These are phyloP conservation scores for Phytophthora gonapodyides DNA, from an alignment of 352 stramenopile species.

Conservation along the genomic window DNA sequence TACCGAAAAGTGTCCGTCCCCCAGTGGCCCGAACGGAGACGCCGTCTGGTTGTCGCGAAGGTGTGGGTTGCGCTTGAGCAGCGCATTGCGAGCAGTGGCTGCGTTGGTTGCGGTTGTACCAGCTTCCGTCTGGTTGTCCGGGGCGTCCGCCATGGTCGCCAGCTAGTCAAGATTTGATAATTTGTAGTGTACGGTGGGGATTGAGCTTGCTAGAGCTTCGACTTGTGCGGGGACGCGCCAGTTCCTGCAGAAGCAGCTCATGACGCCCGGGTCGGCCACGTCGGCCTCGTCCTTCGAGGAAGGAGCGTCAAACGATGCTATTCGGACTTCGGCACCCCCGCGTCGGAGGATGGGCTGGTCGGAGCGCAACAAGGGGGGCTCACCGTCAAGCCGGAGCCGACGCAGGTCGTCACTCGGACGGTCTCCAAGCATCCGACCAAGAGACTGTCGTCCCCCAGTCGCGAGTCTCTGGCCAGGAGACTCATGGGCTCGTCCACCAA, in stretches of 20 bases:
- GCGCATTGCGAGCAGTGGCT: constrained; percentile 1
- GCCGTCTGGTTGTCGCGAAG: constrained; percentile 11
- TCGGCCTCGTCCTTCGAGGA: constrained; percentile 47
- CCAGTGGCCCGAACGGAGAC: constrained; percentile 30
- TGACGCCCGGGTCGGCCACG: constrained; percentile 39
- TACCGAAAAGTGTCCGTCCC: constrained; percentile 36
- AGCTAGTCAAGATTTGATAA: constrained; percentile 6
- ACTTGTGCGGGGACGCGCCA: constrained; percentile 31
- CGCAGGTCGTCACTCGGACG: constrained; percentile 9
- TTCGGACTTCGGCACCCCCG: constrained; percentile 33
- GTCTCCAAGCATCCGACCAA: constrained; percentile 37
- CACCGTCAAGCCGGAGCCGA: constrained; percentile 2
- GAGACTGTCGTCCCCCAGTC: constrained; percentile 40
- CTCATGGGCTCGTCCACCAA: constrained; percentile 16
- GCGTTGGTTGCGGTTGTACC: constrained; percentile 19
- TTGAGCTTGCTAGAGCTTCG: neutral
- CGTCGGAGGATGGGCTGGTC: constrained; percentile 1
- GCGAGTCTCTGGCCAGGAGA: constrained; percentile 28
- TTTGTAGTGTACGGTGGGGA: constrained; percentile 9
- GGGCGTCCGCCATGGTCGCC: constrained; percentile 21
- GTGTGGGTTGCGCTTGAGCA: constrained; percentile 38
- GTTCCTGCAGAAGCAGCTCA: constrained; percentile 36
- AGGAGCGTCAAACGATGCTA: constrained; percentile 30
- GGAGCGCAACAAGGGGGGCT: neutral
- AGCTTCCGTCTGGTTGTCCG: constrained; percentile 11